phyloP scores from a whole-genome alignment of 169 alveolate genomes.

The Cryptosporidium canis region DNA sequence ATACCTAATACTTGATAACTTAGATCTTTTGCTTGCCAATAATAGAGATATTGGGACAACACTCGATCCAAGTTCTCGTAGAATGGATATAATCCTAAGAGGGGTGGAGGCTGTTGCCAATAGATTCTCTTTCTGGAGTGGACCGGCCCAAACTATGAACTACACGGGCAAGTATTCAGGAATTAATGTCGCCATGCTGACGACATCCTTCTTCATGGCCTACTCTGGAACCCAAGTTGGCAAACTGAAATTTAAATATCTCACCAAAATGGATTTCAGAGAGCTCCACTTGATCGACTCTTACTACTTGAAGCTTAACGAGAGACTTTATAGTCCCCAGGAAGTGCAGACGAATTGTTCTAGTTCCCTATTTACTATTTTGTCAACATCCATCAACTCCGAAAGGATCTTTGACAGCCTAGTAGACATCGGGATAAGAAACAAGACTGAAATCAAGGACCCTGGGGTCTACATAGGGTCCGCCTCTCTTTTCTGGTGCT shows the following conservation, averaged over 20 bases:
- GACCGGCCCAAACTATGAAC: constrained; percentile 12
- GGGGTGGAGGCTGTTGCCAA: constrained; percentile 66
- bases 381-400: neutral
- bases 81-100: constrained; percentile 39
- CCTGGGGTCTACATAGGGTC: constrained; percentile 67
- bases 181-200: neutral
- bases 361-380: constrained; percentile 38
- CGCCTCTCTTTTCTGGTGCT: constrained; percentile 41
- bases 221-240: constrained; percentile 43
- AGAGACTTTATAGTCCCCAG: constrained; percentile 24
- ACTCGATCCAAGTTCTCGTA: constrained; percentile 16
- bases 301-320: constrained; percentile 17
- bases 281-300: constrained; percentile 36
- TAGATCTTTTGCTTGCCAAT: constrained; percentile 43
- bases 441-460: neutral
- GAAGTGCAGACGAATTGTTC: constrained; percentile 48
- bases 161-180: constrained; percentile 38
- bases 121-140: constrained; percentile 66
- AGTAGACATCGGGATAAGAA: neutral
- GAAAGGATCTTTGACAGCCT: neutral
- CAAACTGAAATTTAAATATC: constrained; percentile 15
- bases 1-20: constrained; percentile 12
- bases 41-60: constrained; percentile 40
- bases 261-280: constrained; percentile 52
- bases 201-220: constrained; percentile 48